Base-by-base conservation (phyloP, 2,329 filamentous ascomycete genomes). In the Pyricularia pennisetigena region DNA sequence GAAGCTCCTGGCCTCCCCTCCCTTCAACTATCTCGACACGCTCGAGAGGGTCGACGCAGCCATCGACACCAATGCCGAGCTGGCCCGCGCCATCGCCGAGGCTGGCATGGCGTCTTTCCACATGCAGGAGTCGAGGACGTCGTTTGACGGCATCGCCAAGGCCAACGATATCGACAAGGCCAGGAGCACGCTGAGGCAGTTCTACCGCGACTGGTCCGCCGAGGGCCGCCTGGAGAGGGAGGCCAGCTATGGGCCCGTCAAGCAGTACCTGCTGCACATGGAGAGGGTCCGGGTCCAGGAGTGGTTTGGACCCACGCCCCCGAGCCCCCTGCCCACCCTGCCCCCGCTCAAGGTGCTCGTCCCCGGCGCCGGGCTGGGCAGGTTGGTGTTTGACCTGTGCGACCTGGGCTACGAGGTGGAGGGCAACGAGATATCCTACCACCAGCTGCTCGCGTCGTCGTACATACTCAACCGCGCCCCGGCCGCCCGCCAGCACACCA, bases 351-450 rank as follows among this genome's bases (percentile, higher is more conserved):
- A 83, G 63, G 88, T 99, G 0, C 84, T 99, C 0, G 89, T 98
- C 0, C 95, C 95, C 0, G 95, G 95, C 0, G 94, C 94, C 4
- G 95, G 95, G 0, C 82, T 99, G 2, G 95, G 93, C 2, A 86
- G 95, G 16, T 82, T 98, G 2, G 92, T 98, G 0, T 97, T 96
- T 74, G 95, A 99, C 63, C 82, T 98, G 16, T 93, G 90, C 75
- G 81, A 81, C 30, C 82, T 81, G 0, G 94, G 95, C 12, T 96
- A 88, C 77, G 80, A 85, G 12, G 86, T 88, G 0, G 93, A 97
- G 77, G 94, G 94, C 30, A 98, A 97, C 75, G 92, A 99, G 79
- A 97, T 98, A 70, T 97, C 94, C 2, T 98, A 97, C 75, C 95
- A 99, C 77, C 93, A 97, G 76, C 86, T 99, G n/a, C 83, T 98